These are phyloP conservation scores for Limonium bicolor DNA, from an alignment of 148 eudicot species.

Conservation along the genomic window DNA sequence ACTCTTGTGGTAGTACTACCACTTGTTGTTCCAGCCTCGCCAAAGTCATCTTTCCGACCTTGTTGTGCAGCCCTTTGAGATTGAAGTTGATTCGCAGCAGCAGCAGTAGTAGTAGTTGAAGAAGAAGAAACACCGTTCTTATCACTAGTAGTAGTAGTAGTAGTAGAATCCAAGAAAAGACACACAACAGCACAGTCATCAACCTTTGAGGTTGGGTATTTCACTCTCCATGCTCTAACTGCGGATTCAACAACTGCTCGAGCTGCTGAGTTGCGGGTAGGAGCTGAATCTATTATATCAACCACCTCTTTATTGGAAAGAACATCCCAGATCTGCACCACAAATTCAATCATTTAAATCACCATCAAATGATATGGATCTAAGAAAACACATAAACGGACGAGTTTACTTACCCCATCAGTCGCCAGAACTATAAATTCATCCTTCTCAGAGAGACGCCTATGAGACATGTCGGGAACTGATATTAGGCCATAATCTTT, in stretches of 20 bases:
- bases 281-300: conserved; percentile 46
- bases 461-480: conserved; percentile 56
- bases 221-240: conserved; percentile 56
- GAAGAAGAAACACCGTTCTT: conserved; percentile 20
- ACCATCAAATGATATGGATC: neutral
- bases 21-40: neutral
- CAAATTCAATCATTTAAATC: neutral
- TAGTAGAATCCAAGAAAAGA: conserved; percentile 61
- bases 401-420: conserved; percentile 49
- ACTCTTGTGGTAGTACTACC: neutral
- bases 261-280: conserved; percentile 49
- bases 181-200: too few species aligned
- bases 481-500: conserved; percentile 82
- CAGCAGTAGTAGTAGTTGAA: too few species aligned
- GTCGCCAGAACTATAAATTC: conserved; percentile 79
- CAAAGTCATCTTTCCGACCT: neutral
- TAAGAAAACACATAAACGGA: neutral
- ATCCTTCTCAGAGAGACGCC: conserved; percentile 54
- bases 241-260: conserved; percentile 55
- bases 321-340: conserved; percentile 97
- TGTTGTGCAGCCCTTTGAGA: too few species aligned
- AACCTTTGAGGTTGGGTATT: conserved; percentile 71
- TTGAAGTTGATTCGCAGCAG: too few species aligned
- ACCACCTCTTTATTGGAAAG: conserved; percentile 81
- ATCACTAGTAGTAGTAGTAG: too few species aligned